Base-by-base conservation (phyloP, 805 yeast genomes). In the Myxozyma neglecta region DNA sequence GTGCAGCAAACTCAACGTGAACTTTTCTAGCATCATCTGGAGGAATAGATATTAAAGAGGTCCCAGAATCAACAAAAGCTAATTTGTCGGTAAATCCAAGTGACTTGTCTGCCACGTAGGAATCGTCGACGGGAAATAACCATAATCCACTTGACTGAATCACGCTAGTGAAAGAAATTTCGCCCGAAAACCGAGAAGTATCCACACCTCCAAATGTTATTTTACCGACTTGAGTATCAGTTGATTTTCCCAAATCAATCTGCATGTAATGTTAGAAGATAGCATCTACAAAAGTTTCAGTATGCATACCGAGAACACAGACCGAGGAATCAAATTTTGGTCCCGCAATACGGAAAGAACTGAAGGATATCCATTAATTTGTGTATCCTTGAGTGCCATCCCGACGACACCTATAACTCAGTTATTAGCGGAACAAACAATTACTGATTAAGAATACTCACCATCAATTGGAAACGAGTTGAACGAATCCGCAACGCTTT, bases 61-160 rank as follows among this genome's bases (percentile, higher is more conserved):
- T 85, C 24, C 90, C 90, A 6, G 87, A 82, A 70, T 86, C 90
- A 20, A 86, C 75, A 35, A 85, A 77, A 6, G 84, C 85, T 3
- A 37, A 16, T 32, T 49, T 61, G 34, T 59, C 63, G 8, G 24
- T 63, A 48, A 42, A 70, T 44, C 36, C 63, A 45, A 43, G 53
- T 6, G 37, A 69, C 62, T 65, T 68, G 11, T 73, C 74, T 59
- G 77, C 75, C 10, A 83, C 73, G 36, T 63, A 73, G 29, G 80
- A 73, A 16, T 70, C 67, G 13, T 76, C 76, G 18, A 84, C 72
- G 34, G 70, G 70, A 14, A 85, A 73, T 53, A 83, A 74, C 90
- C 90, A 86, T 61, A 64, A 76, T 71, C 36, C 68, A 57, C 46
- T 79, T 53, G 18, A 82, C 67, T 52, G 29, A 10, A 52, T 47